phyloP scores from a whole-genome alignment of 2,329 filamentous ascomycete genomes.

The Penicillium corylophilum region DNA sequence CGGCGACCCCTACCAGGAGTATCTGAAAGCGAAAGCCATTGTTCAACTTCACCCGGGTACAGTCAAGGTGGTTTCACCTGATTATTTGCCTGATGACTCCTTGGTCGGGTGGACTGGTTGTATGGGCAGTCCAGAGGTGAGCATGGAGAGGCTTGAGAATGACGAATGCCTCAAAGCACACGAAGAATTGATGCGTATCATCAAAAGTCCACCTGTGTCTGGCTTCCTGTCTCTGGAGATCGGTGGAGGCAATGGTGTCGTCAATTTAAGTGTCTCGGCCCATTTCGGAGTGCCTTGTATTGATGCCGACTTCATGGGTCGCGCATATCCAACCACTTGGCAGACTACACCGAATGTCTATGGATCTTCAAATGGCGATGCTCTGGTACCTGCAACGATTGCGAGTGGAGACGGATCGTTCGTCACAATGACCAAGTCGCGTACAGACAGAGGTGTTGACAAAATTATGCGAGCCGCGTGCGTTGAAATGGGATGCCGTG shows the following conservation, averaged over 20 bases:
- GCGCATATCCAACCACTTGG: conserved; percentile 49
- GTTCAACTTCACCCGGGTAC: neutral
- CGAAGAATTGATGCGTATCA: neutral
- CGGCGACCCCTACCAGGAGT: neutral
- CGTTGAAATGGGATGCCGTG: neutral
- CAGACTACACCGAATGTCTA: conserved; percentile 47
- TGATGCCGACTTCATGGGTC: conserved; percentile 49
- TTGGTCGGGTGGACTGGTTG: neutral
- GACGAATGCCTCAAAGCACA: neutral
- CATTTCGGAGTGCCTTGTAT: conserved; percentile 51
- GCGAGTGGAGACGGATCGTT: neutral
- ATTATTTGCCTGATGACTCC: neutral
- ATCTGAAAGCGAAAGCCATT: neutral
- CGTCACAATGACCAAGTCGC: neutral
- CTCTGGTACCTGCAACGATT: neutral
- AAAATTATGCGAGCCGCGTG: neutral
- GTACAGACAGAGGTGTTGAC: neutral
- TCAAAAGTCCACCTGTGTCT: neutral
- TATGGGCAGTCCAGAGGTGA: neutral
- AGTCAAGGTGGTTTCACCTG: neutral
- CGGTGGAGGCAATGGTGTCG: neutral
- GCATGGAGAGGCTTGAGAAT: neutral
- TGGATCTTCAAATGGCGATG: neutral
- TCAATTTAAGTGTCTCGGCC: conserved; percentile 6
- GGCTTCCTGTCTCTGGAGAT: neutral